Base-by-base conservation (phyloP, 495 filamentous ascomycete species). In the Xylaria intraflava region DNA sequence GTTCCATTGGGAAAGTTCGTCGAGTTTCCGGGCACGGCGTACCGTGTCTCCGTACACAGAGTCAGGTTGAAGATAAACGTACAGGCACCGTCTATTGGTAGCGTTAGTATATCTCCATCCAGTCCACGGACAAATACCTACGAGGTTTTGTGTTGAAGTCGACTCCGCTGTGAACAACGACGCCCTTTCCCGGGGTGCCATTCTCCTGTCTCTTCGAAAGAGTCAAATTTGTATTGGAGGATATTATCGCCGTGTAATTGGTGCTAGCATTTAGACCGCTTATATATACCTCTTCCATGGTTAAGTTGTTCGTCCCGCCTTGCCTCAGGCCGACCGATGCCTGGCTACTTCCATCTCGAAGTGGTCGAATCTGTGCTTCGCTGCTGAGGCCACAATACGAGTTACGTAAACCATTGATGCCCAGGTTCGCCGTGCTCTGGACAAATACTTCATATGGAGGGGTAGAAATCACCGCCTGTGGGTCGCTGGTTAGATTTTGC, bases 251-350 rank as follows among this genome's bases (percentile, higher is more conserved):
- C 36, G 72, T 59, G 61, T 97, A 98, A 0, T 68, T 75, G 6
- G 85, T 78, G 57, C 80, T 87, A 5, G 71, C 66, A 45, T 90
- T 88, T 16, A 98, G 75, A 1, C 82, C 80, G 14, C 74, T 81
- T 27, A 95, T 70, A 57, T 92, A 88, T 67, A 97, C 94, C 62
- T 96, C 88, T 69, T 94, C 81, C 60, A 87, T 87, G 0, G 88
- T 87, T 38, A 81, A 65, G 45, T 81, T 81, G 5, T 75, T 77
- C 0, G 72, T 67, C 3, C 83, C 83, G 2, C 81, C 74, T 22
- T 64, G 78, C 2, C 86, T 93, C 77, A 95, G 87, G 40, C 77
- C 76, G 27, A 77, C 78, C 16, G 81, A 69, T 36, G 77, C 71
- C 49, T 67, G 69, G 23, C 55, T 65, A 27, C 67, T 59, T 9